Base-by-base conservation (phyloP, 1,284 basidiomycete genomes). In the Boletellus sp. region DNA sequence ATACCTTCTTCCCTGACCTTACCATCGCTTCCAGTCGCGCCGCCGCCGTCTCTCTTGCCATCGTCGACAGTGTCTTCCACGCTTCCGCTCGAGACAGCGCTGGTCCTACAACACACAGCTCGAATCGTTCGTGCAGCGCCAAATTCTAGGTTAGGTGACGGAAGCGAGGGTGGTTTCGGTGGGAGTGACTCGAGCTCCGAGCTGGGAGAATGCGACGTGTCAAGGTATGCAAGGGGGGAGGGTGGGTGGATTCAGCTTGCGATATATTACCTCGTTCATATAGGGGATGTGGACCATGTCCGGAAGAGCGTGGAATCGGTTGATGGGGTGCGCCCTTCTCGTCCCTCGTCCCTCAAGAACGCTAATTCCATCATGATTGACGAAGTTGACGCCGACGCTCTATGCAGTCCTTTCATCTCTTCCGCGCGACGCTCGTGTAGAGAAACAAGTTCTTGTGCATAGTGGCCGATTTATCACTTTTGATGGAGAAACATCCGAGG, bases 41-140 rank as follows among this genome's bases (percentile, higher is more conserved):
- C 21, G 13, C 47, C 39, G 7, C 39, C 18, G 15, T 24, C 44
- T 49, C n/a, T 44, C 10, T 43, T 36, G 11, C 43, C 46, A 41
- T 16, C 45, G 19, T 50, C 49, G 18, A 40, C 45, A 18, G 22
- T 33, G 28, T 30, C 51, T 1, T 46, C 55, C 0, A 81, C 84
- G 1, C 69, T 91, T 46, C 67, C 77, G 0, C 60, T 74, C 16
- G 91, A 96, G 71, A 78, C 82, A 1, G 85, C 87, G 1, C 74
- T 98, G 3, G 79, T 84, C 1, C 77, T 87, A 28, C 95, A 97
- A 62, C 95, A 99, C 66, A 85, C 86, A 2, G 70, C 80, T 12
- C 80, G 90, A 22, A 80, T 98, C 35, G 60, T 66, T 49, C 56
- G 67, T 0, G 69, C 77, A 3, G 86, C 83, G 0, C 68, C 67